phyloP scores from a whole-genome alignment of 768 basidiomycete species.

The Pulveroboletus sp. region DNA sequence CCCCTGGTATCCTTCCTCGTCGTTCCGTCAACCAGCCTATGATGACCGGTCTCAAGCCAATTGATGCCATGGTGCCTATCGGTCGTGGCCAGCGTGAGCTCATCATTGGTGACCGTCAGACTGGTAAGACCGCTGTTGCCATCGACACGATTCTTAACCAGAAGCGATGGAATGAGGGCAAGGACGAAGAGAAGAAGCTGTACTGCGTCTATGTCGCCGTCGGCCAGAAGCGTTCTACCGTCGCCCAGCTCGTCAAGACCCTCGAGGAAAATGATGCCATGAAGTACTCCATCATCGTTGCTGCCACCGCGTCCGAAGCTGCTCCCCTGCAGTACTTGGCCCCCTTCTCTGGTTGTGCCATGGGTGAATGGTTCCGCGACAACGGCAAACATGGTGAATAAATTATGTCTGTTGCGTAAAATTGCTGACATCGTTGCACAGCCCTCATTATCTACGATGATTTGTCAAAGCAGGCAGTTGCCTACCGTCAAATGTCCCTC shows the following conservation, averaged over 20 bases:
- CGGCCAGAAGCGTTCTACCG: slow-evolving; percentile 99
- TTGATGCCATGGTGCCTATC: slow-evolving; percentile 99
- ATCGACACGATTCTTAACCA: slow-evolving; percentile 99
- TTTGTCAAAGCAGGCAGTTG: slow-evolving; percentile 99
- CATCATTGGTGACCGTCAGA: slow-evolving; percentile 99
- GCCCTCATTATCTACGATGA: slow-evolving; percentile 99
- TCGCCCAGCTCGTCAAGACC: slow-evolving; percentile 98
- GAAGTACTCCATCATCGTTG: slow-evolving; percentile 99
- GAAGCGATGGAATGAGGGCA: slow-evolving; percentile 98
- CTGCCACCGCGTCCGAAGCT: slow-evolving; percentile 98
- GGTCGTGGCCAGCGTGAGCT: slow-evolving; percentile 99
- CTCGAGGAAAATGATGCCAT: slow-evolving; percentile 99
- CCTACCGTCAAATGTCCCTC: slow-evolving; percentile 99
- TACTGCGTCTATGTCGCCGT: slow-evolving; percentile 99
- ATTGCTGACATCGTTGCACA: slow-evolving; percentile 27
- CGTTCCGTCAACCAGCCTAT: slow-evolving; percentile 99
- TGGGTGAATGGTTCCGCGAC: slow-evolving; percentile 99
- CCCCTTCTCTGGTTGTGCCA: slow-evolving; percentile 99
- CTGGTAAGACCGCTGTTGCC: slow-evolving; percentile 98
- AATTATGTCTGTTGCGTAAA: not conserved
- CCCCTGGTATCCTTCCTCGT: slow-evolving; percentile 98
- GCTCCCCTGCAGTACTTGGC: slow-evolving; percentile 99
- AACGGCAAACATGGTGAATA: slow-evolving; percentile 95
- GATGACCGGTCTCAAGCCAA: slow-evolving; percentile 99
- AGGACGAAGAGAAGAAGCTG: slow-evolving; percentile 95